phyloP scores from a whole-genome alignment of 352 stramenopile genomes.

The Aphanomyces stellatus region DNA sequence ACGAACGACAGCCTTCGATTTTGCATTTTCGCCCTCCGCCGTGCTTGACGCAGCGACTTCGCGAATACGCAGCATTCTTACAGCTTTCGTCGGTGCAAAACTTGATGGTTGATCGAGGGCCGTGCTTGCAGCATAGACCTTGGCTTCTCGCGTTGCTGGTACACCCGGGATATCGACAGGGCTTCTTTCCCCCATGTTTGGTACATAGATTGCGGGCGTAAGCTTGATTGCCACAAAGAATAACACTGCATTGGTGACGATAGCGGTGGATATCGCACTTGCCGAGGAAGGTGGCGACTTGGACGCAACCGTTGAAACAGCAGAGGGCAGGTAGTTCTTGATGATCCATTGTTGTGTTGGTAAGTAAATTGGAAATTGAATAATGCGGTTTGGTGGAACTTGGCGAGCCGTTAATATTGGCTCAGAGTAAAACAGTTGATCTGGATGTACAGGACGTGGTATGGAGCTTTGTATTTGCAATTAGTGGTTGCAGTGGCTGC shows the following conservation, averaged over 20 bases:
- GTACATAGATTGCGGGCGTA: neutral
- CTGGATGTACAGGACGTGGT: no score
- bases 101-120: neutral
- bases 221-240: neutral
- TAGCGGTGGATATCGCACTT: neutral
- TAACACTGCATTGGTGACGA: neutral
- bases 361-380: no score
- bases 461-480: no score
- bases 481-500: no score
- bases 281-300: no score
- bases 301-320: no score
- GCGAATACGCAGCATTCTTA: neutral
- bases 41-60: neutral
- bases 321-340: no score
- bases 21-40: neutral
- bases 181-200: neutral
- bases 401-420: no score
- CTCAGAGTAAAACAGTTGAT: no score
- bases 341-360: no score
- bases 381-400: no score
- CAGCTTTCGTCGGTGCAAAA: neutral
- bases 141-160: neutral
- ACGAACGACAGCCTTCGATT: no score
- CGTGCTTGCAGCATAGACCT: neutral
- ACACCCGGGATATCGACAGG: neutral